Evolutionary conservation across 345 rosid genomes (phyloP).

Genomic region (Conringia planisiliqua): DNA sequence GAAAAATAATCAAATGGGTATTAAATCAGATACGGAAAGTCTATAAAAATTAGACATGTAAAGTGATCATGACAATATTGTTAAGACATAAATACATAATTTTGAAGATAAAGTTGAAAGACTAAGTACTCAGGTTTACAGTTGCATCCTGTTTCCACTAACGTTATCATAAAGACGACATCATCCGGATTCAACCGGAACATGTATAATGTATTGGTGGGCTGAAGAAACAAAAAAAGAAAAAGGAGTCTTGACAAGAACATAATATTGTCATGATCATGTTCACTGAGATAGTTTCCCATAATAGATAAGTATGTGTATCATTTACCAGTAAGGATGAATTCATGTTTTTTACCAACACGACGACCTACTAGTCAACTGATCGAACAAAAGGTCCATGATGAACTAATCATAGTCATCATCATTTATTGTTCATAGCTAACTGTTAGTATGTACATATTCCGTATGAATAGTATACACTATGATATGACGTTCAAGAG

Average conservation of each 20-base stretch:
- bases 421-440: background rate
- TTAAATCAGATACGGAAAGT: background rate
- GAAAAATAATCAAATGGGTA: background rate
- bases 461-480: background rate
- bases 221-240: too few species aligned
- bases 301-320: background rate
- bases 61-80: background rate
- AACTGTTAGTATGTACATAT: background rate
- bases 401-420: background rate
- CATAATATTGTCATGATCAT: too few species aligned
- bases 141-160: background rate
- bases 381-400: background rate
- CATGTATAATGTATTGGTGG: too few species aligned
- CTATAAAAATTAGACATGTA: background rate
- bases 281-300: background rate
- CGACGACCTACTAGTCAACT: too few species aligned
- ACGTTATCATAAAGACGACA: too few species aligned
- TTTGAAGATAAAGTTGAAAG: too few species aligned
- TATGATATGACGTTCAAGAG: background rate
- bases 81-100: background rate
- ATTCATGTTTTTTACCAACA: background rate
- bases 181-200: too few species aligned
- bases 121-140: too few species aligned
- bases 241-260: too few species aligned
- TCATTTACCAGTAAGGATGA: background rate